Evolutionary conservation across 2,329 filamentous ascomycete species (phyloP), one percentile per base, ranked within the genome.

Genomic region (Cryphonectria carpinicola): DNA sequence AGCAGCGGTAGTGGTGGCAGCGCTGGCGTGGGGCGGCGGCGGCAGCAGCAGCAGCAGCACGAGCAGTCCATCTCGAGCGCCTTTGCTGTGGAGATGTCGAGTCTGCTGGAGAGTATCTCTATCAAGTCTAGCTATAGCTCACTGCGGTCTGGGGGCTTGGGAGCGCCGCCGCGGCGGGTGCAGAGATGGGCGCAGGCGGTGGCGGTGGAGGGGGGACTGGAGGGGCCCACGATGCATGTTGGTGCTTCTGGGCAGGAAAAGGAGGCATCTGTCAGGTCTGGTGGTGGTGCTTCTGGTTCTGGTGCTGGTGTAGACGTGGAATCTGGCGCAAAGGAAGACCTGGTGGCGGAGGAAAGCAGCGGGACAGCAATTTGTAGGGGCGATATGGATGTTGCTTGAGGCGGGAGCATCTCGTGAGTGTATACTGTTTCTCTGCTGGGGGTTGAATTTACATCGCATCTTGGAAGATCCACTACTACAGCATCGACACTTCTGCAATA

Each of bases 71-170:
- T 68, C 6, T 68, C 66, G 17, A 68, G 43, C 66, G 56, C 60
- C 22, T 68, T 68, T 22, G 60, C 58, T 3, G 66, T 60, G 14
- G 66, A 68, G 46, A 62, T 68, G 58, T 68, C 66, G 8, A 63
- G 58, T 35, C n/a, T 68, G 17, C 60, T 68, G n/a, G 66, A 64
- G n/a, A 68, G 66, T 25, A 64, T 68, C 60, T 68, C 66, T 1
- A 19, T 68, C 66, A 68, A 68, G 60, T 68, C 66, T 7, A 68
- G 66, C 60, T 62, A 63, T 35, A 68, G 66, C 46, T 68, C 66
- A 35, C 66, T 68, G 46, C 66, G 66, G 11, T 56, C 58, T 8
- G 63, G 63, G 2, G 63, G 63, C 2, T 17, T 65, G 41, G 14
- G 41, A 17, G 63, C 32, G 4, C 63, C 43, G 43, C 63, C 63